Evolutionary conservation across 2,329 filamentous ascomycete species (phyloP).

Genomic region (Arthrobotrys sphaeroides): DNA sequence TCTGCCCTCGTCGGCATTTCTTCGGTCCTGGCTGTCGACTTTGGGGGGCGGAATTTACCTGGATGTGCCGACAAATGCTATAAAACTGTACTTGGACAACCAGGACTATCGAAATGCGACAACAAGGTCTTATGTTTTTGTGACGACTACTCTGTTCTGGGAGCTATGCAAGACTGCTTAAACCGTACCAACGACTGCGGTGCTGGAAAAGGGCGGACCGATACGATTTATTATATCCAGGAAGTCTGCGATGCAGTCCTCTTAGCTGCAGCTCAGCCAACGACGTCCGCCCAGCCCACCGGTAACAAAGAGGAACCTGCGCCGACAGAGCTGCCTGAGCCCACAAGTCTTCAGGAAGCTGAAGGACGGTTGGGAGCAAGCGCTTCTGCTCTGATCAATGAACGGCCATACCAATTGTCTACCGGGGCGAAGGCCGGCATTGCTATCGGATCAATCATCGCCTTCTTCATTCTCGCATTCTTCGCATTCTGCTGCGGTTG

Average conservation of each 20-base stretch:
- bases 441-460: slow-evolving; percentile 33
- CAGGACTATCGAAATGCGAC: slow-evolving; percentile 40
- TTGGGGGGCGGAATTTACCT: slow-evolving; percentile 29
- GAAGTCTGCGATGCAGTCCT: slow-evolving; percentile 43
- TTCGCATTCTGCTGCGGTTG: slow-evolving; percentile 36
- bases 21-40: slow-evolving; percentile 29
- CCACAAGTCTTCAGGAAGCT: slow-evolving; percentile 49
- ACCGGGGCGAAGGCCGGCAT: slow-evolving; percentile 43
- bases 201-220: neutral
- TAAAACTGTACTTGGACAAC: slow-evolving; percentile 43
- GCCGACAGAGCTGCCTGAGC: slow-evolving; percentile 26
- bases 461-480: slow-evolving; percentile 24
- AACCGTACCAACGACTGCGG: slow-evolving; percentile 38
- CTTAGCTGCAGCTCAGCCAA: slow-evolving; percentile 28
- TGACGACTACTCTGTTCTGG: slow-evolving; percentile 29
- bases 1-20: slow-evolving; percentile 19
- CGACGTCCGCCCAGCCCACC: slow-evolving; percentile 23
- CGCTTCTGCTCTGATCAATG: slow-evolving; percentile 45
- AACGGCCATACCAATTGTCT: slow-evolving; percentile 35
- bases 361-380: slow-evolving; percentile 42
- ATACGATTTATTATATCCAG: slow-evolving; percentile 35
- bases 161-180: slow-evolving; percentile 40
- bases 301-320: slow-evolving; percentile 15
- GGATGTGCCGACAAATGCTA: slow-evolving; percentile 32
- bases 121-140: slow-evolving; percentile 34